A percentile compares a stretch with the other conserved stretches of the same genome.
phyloP scores from a whole-genome alignment of 2,329 filamentous ascomycete species.

The Neoarthrinium moseri region DNA sequence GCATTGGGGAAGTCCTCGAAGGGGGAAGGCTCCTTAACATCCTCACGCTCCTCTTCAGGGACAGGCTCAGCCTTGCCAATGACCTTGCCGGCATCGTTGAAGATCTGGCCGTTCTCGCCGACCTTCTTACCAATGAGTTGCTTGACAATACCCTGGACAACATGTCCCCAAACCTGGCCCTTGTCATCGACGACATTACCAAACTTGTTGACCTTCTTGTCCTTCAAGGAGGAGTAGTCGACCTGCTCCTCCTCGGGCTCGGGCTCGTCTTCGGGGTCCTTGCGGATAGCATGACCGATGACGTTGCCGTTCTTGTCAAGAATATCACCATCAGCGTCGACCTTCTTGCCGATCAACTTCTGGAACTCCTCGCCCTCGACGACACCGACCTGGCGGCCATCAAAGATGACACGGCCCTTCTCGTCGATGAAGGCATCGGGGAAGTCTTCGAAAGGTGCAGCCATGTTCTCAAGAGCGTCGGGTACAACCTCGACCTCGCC shows the following conservation, averaged over 20 bases:
- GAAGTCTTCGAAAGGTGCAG: slow-evolving; percentile 34
- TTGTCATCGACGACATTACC: slow-evolving; percentile 56
- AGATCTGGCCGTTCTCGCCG: slow-evolving; percentile 68
- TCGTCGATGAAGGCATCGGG: slow-evolving; percentile 33
- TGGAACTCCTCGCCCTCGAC: slow-evolving; percentile 35
- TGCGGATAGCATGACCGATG: slow-evolving; percentile 31
- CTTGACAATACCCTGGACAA: slow-evolving; percentile 63
- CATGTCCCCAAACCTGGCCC: slow-evolving; percentile 56
- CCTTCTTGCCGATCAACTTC: slow-evolving; percentile 32
- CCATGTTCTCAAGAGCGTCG: slow-evolving; percentile 30
- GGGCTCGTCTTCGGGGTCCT: slow-evolving; percentile 30
- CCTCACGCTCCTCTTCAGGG: slow-evolving; percentile 52
- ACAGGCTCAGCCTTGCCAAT: slow-evolving; percentile 67
- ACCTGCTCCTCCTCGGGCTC: slow-evolving; percentile 32
- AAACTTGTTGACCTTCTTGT: slow-evolving; percentile 56
- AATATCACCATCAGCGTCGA: slow-evolving; percentile 35
- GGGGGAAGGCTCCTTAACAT: slow-evolving; percentile 44
- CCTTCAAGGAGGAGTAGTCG: slow-evolving; percentile 50
- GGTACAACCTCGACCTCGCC: slow-evolving; percentile 40
- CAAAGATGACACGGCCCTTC: slow-evolving; percentile 34
- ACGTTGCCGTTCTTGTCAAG: slow-evolving; percentile 34
- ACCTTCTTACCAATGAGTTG: slow-evolving; percentile 62
- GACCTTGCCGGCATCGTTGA: slow-evolving; percentile 67
- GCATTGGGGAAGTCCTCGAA: slow-evolving; percentile 60
- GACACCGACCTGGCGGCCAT: slow-evolving; percentile 34